Percentiles rank a stretch among this genome's conserved stretches.
These are phyloP conservation scores for Jasminum sambac DNA, from an alignment of 257 asterid genomes.

Conservation along the genomic window DNA sequence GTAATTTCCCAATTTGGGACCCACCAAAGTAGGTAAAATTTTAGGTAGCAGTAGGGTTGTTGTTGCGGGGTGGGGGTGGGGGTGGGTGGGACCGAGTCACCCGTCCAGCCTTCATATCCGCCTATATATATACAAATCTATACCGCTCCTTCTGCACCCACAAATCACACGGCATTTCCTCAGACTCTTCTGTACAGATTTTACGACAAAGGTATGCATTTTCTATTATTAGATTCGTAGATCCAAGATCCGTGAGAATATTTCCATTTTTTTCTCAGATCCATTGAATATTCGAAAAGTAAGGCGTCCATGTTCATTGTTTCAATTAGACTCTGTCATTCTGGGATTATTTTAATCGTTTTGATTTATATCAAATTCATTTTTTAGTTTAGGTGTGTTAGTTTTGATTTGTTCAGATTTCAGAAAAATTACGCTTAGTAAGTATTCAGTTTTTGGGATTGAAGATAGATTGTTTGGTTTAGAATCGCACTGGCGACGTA, in stretches of 20 bases:
- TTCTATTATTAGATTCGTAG: not conserved
- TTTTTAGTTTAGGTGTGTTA: not conserved
- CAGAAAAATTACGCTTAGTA: not conserved
- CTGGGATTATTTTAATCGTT: not conserved
- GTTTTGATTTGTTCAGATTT: not conserved
- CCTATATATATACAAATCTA: not conserved
- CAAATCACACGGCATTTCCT: constrained; percentile 1
- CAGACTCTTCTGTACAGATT: not conserved
- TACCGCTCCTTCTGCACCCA: not conserved
- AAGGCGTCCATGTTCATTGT: not conserved
- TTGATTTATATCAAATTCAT: no score
- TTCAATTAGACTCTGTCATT: not conserved
- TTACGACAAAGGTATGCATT: not conserved
- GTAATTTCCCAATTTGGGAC: not conserved
- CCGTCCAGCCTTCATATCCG: not conserved
- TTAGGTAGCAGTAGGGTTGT: not conserved
- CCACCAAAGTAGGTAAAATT: not conserved
- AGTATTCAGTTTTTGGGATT: not conserved
- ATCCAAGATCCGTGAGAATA: not conserved
- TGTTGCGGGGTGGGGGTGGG: not conserved
- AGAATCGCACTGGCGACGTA: not conserved
- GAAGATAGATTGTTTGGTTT: not conserved
- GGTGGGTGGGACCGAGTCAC: not conserved
- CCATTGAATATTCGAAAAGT: not conserved
- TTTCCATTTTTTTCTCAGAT: not conserved